Evolutionary conservation across 345 rosid genomes (phyloP), one percentile per base, ranked within the genome.

Genomic region (Aegle marmelos): DNA sequence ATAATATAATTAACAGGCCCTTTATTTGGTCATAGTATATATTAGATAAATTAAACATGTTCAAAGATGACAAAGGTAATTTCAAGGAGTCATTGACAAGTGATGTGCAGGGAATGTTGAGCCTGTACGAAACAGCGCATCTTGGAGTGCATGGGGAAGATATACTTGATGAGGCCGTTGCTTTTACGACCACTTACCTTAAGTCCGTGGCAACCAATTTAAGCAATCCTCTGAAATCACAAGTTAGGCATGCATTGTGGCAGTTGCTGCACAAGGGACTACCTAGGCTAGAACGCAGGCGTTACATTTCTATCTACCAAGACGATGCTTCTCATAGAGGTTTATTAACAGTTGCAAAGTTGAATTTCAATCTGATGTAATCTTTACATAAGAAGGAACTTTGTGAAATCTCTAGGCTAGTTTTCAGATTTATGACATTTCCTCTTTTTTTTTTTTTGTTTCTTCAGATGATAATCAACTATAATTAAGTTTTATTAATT

Each of bases 311-410:
- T 16, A 48, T 58, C 9, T 60, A 81, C 19, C 65, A 77, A 25
- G 54, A 31, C 19, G 41, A 72, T 16, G 58, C 48, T 7, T 64
- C 41, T 13, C 31, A 28, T 13, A 56, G 67, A 27, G 19, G 27
- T 7, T 13, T 81, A 2, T 36, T 81, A 4, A 72, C 25, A 14
- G 61, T 81, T 24, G 77, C 80, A 2, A 72, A 72, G 56, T 27
- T 72, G 31, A 79, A 76, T 66, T 81, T 73, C 33, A 81, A 81
- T 27, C 58, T 36, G 7, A 7, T 81, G 2, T 80, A 77, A 28
- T 16, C 50, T 11, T 31, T 41, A 25, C 80, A 56, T 67, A 76
- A 71, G 16, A 36, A 64, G 14, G 83, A 80, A 71, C 28, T 80
- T 2, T 57, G 82, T 13, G 48, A 66, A 66, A 36, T 66, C 11